phyloP scores from a whole-genome alignment of 2,329 filamentous ascomycete species.

The Aspergillus ibericus region DNA sequence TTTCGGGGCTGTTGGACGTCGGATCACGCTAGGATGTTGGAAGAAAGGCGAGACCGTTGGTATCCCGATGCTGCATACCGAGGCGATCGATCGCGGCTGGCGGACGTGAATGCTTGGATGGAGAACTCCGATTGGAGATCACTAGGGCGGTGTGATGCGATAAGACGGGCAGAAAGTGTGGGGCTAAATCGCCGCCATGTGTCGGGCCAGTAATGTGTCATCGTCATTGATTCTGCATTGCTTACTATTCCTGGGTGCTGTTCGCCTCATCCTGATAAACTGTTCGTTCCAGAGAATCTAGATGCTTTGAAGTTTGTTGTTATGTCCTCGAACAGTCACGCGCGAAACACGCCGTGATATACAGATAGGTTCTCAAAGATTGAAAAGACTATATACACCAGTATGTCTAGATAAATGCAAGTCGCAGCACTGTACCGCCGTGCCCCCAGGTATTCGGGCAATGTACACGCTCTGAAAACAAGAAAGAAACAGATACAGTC shows the following conservation, averaged over 20 bases:
- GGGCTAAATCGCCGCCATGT: conserved; percentile 3
- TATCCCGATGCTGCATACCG: not conserved
- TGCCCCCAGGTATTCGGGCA: not conserved
- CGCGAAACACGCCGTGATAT: no score
- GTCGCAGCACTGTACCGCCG: not conserved
- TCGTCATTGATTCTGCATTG: not conserved
- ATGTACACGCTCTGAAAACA: not conserved
- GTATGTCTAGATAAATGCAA: not conserved
- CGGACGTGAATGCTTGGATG: not conserved
- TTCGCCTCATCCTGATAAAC: no score
- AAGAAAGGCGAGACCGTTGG: not conserved
- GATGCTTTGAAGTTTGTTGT: no score
- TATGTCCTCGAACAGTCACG: no score
- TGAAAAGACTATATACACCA: not conserved
- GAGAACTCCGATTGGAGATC: not conserved
- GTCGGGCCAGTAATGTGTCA: conserved; percentile 13
- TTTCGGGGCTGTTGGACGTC: conserved; percentile 17
- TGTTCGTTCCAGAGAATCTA: no score
- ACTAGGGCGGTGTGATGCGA: conserved; percentile 1
- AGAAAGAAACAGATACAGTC: not conserved
- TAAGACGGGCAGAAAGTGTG: conserved; percentile 25
- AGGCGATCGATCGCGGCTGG: not conserved
- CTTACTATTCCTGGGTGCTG: not conserved
- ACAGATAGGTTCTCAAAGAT: no score
- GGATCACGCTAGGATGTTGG: no score